Conservation (phyloP, 2,329 filamentous ascomycete species). For the Fusarium sp. region DNA sequence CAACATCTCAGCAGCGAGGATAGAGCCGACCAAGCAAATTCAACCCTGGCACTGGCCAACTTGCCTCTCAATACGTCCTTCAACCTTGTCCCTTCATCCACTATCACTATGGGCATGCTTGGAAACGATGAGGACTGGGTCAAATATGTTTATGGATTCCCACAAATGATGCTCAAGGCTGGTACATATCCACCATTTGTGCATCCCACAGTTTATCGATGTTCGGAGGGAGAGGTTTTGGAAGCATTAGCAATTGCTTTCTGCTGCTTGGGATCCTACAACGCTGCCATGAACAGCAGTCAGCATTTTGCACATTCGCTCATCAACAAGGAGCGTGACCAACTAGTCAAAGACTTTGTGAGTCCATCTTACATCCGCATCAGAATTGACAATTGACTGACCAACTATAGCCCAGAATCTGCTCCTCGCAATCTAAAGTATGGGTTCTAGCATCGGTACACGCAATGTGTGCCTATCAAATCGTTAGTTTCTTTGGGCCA, state of each 20-base stretch:
- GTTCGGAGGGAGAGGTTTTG: not conserved
- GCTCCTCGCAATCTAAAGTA: not conserved
- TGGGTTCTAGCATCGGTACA: not conserved
- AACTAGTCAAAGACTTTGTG: not conserved
- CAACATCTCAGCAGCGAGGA: not conserved
- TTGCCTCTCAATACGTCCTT: not conserved
- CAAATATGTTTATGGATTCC: not conserved
- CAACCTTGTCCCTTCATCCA: not conserved
- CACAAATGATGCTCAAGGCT: not conserved
- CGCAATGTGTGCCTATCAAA: not conserved
- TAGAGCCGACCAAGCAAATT: not conserved
- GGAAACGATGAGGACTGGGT: not conserved
- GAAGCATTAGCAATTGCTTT: not conserved
- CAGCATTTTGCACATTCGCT: not conserved
- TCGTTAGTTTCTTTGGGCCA: not conserved
- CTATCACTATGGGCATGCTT: not conserved
- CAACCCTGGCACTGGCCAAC: not conserved
- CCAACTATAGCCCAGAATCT: not conserved
- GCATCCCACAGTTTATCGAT: not conserved
- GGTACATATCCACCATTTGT: not conserved
- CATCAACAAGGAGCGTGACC: not conserved
- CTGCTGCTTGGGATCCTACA: not conserved
- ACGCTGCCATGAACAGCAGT: not conserved
- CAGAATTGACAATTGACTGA: too few relatives aligned
- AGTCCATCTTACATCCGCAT: too few relatives aligned